Conservation (phyloP, 1,139 yeast species). For the Debaryomyces coudertii region DNA sequence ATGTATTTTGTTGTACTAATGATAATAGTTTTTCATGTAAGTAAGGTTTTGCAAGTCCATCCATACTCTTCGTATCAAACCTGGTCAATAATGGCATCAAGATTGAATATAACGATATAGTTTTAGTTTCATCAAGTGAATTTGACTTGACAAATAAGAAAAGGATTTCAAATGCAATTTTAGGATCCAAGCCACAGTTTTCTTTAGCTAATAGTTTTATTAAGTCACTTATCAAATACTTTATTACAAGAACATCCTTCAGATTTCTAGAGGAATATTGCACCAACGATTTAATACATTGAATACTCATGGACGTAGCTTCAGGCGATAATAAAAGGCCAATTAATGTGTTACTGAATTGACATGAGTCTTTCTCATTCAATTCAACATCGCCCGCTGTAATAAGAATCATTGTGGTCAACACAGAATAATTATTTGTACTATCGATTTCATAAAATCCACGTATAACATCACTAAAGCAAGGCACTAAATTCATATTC, state of each 20-base stretch:
- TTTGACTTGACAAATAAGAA: slow-evolving; percentile 45
- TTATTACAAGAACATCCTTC: slow-evolving; percentile 31
- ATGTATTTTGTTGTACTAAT: slow-evolving; percentile 52
- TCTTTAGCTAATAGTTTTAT: slow-evolving; percentile 25
- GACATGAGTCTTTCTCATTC: slow-evolving; percentile 34
- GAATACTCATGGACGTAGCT: slow-evolving; percentile 52
- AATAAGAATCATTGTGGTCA: slow-evolving; percentile 62
- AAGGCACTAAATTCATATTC: slow-evolving; percentile 33
- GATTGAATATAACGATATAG: slow-evolving; percentile 41
- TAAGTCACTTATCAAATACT: slow-evolving; percentile 35
- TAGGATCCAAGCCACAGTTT: slow-evolving; percentile 28
- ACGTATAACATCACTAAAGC: slow-evolving; percentile 42
- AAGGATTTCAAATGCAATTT: slow-evolving; percentile 58
- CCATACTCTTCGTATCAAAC: slow-evolving; percentile 27
- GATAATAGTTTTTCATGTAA: slow-evolving; percentile 55
- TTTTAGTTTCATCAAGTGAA: slow-evolving; percentile 32
- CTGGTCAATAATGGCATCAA: slow-evolving; percentile 55
- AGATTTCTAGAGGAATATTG: slow-evolving; percentile 34
- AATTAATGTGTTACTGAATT: slow-evolving; percentile 38
- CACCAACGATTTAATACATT: slow-evolving; percentile 61
- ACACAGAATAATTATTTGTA: slow-evolving; percentile 45
- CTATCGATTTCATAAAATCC: slow-evolving; percentile 28
- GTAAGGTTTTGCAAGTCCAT: slow-evolving; percentile 33
- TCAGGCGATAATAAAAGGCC: slow-evolving; percentile 31
- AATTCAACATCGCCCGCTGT: slow-evolving; percentile 55